Percentiles rank a stretch among this genome's conserved stretches.
Conservation (phyloP, 768 basidiomycete genomes). For the Termitomyces sp. region DNA sequence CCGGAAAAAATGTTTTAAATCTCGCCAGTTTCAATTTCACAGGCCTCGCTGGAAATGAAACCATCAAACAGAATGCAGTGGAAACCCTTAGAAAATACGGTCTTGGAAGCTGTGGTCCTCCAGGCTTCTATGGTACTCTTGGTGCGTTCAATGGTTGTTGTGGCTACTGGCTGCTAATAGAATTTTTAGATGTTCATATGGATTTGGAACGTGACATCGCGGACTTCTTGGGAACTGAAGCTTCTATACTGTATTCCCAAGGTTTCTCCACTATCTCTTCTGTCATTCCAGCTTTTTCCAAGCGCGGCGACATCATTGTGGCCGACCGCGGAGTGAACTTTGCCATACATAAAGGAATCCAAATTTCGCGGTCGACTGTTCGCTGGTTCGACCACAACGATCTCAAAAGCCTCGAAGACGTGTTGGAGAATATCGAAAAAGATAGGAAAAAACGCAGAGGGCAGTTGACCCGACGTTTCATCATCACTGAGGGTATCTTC, state of each 20-base stretch:
- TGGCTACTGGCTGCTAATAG: constrained; percentile 5
- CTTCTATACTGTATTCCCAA: constrained; percentile 90
- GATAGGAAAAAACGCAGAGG: constrained; percentile 80
- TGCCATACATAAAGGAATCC: constrained; percentile 92
- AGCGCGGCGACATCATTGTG: constrained; percentile 97
- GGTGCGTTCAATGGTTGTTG: constrained; percentile 43
- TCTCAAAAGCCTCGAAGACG: constrained; percentile 83
- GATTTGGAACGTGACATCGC: constrained; percentile 86
- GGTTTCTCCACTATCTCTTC: constrained; percentile 88
- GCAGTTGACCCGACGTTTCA: constrained; percentile 86
- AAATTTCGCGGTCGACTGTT: constrained; percentile 86
- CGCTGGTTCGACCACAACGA: constrained; percentile 98
- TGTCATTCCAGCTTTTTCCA: constrained; percentile 96
- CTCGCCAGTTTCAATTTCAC: constrained; percentile 90
- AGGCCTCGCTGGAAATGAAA: constrained; percentile 83
- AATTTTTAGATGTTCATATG: constrained; percentile 77
- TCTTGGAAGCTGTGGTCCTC: constrained; percentile 91
- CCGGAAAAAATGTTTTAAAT: constrained; percentile 75
- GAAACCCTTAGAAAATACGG: constrained; percentile 87
- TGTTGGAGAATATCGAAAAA: constrained; percentile 78
- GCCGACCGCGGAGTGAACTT: constrained; percentile 96
- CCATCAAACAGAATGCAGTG: constrained; percentile 79
- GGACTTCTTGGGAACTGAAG: constrained; percentile 84
- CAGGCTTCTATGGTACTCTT: constrained; percentile 94
- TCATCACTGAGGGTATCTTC: constrained; percentile 95